Evolutionary conservation across 208 protist species (phyloP).

Genomic region (Trichomonas vaginalis): DNA sequence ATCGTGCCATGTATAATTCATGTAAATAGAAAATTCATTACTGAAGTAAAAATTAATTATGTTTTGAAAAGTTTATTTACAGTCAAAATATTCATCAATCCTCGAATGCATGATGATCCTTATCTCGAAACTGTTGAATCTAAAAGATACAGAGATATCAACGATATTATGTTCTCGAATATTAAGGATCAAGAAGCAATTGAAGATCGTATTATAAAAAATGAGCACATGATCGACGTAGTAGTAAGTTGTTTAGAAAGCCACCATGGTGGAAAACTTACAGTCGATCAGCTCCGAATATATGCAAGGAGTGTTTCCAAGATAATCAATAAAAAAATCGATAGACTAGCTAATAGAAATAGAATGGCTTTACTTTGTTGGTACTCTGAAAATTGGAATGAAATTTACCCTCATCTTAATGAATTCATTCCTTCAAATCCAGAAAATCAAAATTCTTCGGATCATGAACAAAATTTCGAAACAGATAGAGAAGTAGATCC

Average conservation of each 20-base stretch:
- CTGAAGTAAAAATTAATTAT: too few species aligned
- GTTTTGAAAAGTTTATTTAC: too few species aligned
- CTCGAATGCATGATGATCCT: too few species aligned
- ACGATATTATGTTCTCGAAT: too few species aligned
- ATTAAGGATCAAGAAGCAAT: not conserved
- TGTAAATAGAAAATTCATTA: too few species aligned
- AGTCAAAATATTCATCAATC: too few species aligned
- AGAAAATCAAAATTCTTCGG: not conserved
- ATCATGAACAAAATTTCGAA: not conserved
- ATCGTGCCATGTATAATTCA: too few species aligned
- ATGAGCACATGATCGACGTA: not conserved
- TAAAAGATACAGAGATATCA: too few species aligned
- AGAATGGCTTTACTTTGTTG: not conserved
- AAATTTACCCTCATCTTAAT: not conserved
- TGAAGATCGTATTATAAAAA: not conserved
- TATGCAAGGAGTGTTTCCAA: not conserved
- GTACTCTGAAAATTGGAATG: not conserved
- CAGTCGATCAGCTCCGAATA: not conserved
- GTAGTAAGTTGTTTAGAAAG: not conserved
- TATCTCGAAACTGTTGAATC: too few species aligned
- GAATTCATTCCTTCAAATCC: not conserved
- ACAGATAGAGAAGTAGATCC: not conserved
- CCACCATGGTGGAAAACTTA: not conserved
- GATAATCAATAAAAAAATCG: not conserved
- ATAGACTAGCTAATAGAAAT: not conserved